These are phyloP conservation scores for Staphylotrichum tortipilum DNA, from an alignment of 495 filamentous ascomycete genomes.

Conservation along the genomic window DNA sequence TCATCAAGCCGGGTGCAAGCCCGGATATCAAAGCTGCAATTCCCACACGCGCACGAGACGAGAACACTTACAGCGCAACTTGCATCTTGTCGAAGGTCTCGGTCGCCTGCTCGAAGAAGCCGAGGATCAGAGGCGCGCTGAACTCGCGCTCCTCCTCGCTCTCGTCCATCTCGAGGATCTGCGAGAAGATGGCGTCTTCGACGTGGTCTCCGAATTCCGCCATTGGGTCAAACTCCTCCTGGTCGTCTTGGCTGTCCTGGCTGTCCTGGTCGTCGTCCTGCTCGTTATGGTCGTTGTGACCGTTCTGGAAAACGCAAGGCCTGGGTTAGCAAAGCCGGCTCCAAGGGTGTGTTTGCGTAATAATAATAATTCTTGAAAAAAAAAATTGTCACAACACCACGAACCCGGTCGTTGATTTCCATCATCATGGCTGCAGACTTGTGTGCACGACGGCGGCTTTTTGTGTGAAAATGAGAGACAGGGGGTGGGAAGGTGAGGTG, in stretches of 20 bases:
- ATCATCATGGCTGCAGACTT: conserved; percentile 5
- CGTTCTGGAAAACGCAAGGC: no score
- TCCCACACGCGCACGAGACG: background rate
- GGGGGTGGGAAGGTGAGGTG: background rate
- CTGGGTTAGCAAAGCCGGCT: conserved; percentile 7
- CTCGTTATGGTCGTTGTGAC: no score
- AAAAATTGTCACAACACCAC: conserved; percentile 5
- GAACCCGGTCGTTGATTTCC: conserved; percentile 16
- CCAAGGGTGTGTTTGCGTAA: no score
- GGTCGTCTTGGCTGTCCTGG: no score
- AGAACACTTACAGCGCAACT: conserved; percentile 57
- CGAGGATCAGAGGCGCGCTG: conserved; percentile 76
- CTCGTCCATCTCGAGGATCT: conserved; percentile 97
- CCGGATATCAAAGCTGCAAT: background rate
- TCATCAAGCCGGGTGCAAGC: no score
- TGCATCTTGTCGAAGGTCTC: conserved; percentile 85
- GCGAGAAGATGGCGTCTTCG: conserved; percentile 73
- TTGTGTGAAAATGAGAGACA: no score
- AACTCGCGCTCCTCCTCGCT: conserved; percentile 67
- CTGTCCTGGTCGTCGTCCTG: conserved; percentile 19
- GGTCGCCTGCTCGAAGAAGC: conserved; percentile 88
- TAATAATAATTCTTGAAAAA: background rate
- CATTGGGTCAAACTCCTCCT: conserved; percentile 19
- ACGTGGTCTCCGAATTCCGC: conserved; percentile 57
- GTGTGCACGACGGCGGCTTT: background rate